Conservation (phyloP, 2,329 filamentous ascomycete genomes). For the Fusarium hostae region DNA sequence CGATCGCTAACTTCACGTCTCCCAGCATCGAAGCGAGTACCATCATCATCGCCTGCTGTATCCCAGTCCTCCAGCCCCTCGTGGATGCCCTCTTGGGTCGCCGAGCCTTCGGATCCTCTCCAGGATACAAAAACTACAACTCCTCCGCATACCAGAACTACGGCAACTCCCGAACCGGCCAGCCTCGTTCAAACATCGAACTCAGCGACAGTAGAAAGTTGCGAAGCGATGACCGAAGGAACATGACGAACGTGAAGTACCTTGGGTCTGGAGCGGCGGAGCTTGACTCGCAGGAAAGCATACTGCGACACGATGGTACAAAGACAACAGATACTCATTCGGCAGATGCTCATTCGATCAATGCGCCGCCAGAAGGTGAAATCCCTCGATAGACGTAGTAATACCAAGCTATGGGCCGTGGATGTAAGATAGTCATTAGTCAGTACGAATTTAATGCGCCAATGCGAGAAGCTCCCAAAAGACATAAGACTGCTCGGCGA, state of each 20-base stretch:
- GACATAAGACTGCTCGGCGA: rapidly evolving
- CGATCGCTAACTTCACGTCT: neutral
- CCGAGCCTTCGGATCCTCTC: conserved; percentile 27
- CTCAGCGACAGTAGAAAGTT: neutral
- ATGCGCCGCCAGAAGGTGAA: neutral
- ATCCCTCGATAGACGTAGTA: neutral
- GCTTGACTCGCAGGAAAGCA: conserved; percentile 24
- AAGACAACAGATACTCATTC: neutral
- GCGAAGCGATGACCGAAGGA: neutral
- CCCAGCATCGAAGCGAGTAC: conserved; percentile 48
- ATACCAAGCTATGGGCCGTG: rapidly evolving
- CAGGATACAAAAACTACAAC: conserved; percentile 28
- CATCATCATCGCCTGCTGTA: conserved; percentile 52
- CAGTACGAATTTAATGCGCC: neutral
- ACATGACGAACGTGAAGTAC: conserved; percentile 7
- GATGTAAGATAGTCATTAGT: neutral
- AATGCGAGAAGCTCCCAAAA: rapidly evolving
- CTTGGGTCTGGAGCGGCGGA: conserved; percentile 14
- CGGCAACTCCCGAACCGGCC: conserved; percentile 12
- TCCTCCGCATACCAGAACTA: conserved; percentile 19
- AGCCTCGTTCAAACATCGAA: conserved; percentile 19
- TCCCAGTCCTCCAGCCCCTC: conserved; percentile 50
- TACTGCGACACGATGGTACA: conserved; percentile 1
- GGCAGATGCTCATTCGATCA: neutral
- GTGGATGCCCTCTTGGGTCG: conserved; percentile 42